These are phyloP conservation scores for Candolleomyces eurysporus DNA, from an alignment of 768 basidiomycete species.

Conservation along the genomic window DNA sequence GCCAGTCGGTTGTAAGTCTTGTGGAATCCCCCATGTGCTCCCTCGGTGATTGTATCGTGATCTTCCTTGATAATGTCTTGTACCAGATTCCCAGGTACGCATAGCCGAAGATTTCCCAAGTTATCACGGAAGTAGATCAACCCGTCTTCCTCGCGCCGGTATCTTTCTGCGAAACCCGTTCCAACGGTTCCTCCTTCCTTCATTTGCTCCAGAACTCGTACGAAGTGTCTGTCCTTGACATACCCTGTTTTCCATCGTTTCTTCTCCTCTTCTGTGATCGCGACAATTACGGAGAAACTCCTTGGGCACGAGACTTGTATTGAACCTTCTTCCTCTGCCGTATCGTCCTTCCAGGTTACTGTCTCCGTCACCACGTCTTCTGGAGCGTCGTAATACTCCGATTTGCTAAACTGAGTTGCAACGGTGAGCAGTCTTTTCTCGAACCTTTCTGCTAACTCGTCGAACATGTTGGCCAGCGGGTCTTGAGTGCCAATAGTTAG, in stretches of 20 bases:
- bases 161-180: background rate
- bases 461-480: background rate
- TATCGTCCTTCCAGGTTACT: too few species aligned
- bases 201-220: background rate
- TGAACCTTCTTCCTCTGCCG: too few species aligned
- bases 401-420: too few species aligned
- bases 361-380: too few species aligned
- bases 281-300: background rate
- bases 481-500: background rate
- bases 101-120: slow-evolving; percentile 20
- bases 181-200: background rate
- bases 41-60: slow-evolving; percentile 21
- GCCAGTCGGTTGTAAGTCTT: slow-evolving; percentile 22
- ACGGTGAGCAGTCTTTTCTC: too few species aligned
- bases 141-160: background rate
- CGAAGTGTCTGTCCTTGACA: background rate
- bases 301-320: too few species aligned
- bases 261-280: background rate
- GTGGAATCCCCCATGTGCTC: slow-evolving; percentile 27
- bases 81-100: slow-evolving; percentile 21
- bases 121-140: slow-evolving; percentile 24
- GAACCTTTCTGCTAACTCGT: background rate
- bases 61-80: slow-evolving; percentile 20
- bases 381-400: too few species aligned
- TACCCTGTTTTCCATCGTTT: background rate